These are phyloP conservation scores for Trametes gibbosa DNA, from an alignment of 768 basidiomycete genomes.

Conservation along the genomic window DNA sequence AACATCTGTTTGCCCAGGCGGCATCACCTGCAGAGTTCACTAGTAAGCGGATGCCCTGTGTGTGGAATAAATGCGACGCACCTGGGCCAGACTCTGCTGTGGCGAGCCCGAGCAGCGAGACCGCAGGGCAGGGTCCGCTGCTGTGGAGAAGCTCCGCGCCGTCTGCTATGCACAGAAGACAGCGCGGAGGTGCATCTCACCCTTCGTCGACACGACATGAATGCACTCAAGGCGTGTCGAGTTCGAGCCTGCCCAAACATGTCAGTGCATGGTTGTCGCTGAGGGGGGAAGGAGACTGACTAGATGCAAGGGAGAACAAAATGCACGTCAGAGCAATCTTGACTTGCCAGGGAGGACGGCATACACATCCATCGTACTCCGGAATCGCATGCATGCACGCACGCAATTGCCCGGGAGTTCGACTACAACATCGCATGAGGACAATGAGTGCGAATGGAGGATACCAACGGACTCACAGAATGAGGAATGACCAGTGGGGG, in stretches of 20 bases:
- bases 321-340: not conserved
- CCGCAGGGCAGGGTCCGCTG: too few species aligned
- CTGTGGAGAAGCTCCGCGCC: not conserved
- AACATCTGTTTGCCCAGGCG: too few species aligned
- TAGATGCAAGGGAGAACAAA: not conserved
- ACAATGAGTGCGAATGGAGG: not conserved
- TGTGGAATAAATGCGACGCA: too few species aligned
- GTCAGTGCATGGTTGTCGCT: not conserved
- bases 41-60: too few species aligned
- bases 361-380: not conserved
- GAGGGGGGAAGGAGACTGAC: too few species aligned
- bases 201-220: not conserved
- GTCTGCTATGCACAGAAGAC: not conserved
- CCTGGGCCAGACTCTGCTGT: not conserved
- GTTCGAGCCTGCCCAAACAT: not conserved
- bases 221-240: not conserved
- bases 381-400: not conserved
- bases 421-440: not conserved
- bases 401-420: not conserved
- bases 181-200: not conserved
- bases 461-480: not conserved
- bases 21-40: too few species aligned
- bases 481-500: not conserved
- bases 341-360: too few species aligned
- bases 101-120: not conserved